Base-by-base conservation (phyloP, 2,329 filamentous ascomycete species). In the Diaporthe vexans region DNA sequence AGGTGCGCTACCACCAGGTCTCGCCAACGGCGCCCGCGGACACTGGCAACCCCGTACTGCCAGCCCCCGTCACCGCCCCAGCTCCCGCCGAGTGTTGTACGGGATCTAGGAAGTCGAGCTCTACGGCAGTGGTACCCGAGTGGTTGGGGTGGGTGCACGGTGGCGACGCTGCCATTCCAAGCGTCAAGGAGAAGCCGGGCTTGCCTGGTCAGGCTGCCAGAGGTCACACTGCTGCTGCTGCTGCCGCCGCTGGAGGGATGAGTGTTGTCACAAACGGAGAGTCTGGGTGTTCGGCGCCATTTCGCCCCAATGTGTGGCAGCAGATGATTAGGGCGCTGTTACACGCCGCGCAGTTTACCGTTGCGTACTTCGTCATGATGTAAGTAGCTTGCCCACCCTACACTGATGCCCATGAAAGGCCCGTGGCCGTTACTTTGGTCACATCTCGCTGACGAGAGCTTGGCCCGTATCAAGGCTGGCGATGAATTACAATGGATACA, bases 311-410 rank as follows among this genome's bases (percentile, higher is more conserved):
- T 15, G 52, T 92, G 1, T 78, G 88, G 33, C 91, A 96, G 82
- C 94, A 96, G 80, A 84, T 88, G 0, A 80, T 93, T 5, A 89
- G 94, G 9, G 91, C 94, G 0, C 76, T 91, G 5, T 81, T 96
- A 26, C 93, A 95, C 78, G 91, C 91, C 84, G 73, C 91, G 5
- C 93, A 94, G 77, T 94, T 96, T 79, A 91, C 90, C 0, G 88
- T 95, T 1, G 94, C 93, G 2, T 97, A 96, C 81, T 91, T 96
- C 78, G 83, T 96, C 79, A 96, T 97, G 94, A 83, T 93, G 84
- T 83, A 80, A 78, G 82, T 78, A 8, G 10, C 40, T 17, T 5
- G 7, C 17, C 10, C 9, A 19, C 4, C 43, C 61, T 67, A 10
- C 21, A 4, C 7, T 19, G 13, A 19, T 21, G 13, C 61, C 61